These are phyloP conservation scores for Radiomyces spectabilis DNA, from an alignment of 192 early-diverging fungal genomes.

Conservation along the genomic window DNA sequence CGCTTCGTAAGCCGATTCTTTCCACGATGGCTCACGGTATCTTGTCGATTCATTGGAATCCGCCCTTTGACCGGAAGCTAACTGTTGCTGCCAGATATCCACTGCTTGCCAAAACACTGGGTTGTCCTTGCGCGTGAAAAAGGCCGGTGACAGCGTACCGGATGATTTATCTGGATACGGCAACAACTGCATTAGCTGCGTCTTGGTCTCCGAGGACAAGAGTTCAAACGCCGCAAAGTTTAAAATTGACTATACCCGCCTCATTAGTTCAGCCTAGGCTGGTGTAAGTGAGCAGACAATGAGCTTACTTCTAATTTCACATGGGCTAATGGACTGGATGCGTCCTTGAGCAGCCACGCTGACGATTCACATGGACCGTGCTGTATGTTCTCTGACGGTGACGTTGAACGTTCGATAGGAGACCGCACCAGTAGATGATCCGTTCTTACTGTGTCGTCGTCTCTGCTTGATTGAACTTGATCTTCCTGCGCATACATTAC, in stretches of 20 bases:
- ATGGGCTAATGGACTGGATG: constrained; percentile 10
- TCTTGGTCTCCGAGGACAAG: constrained; percentile 7
- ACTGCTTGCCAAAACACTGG: not conserved
- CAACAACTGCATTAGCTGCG: constrained; percentile 9
- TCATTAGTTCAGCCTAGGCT: too few species aligned
- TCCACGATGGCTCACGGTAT: too few species aligned
- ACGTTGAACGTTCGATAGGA: too few species aligned
- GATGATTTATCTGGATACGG: not conserved
- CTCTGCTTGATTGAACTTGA: too few species aligned
- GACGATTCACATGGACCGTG: too few species aligned
- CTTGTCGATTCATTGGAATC: too few species aligned
- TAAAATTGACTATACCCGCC: constrained; percentile 9
- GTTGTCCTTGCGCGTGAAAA: not conserved
- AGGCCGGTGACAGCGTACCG: not conserved
- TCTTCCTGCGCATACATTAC: too few species aligned
- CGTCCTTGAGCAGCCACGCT: not conserved
- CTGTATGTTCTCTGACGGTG: too few species aligned
- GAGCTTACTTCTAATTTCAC: constrained; percentile 13
- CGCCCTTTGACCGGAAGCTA: too few species aligned
- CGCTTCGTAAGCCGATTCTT: constrained; percentile 15
- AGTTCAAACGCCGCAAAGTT: constrained; percentile 3
- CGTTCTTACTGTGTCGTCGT: too few species aligned
- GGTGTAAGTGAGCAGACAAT: not conserved
- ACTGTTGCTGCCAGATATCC: not conserved
- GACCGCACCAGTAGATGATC: too few species aligned